phyloP scores from a whole-genome alignment of 1,284 basidiomycete genomes.

The Termitomyces sp. region DNA sequence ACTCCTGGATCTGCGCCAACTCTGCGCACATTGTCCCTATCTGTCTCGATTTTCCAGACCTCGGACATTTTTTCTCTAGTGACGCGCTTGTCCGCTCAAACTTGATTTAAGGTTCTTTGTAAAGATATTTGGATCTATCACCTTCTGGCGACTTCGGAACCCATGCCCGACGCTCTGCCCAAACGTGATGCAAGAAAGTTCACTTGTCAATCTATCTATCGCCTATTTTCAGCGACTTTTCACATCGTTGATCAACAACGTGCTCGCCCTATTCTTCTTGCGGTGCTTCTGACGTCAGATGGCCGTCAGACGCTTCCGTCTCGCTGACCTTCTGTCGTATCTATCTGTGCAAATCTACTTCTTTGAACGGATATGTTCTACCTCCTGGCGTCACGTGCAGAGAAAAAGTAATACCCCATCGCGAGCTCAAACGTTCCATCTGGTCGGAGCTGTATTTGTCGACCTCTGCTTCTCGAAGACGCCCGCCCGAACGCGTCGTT shows the following conservation, averaged over 20 bases:
- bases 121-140: neutral
- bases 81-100: too few relatives aligned
- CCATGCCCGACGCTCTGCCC: neutral
- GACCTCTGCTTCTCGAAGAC: slow-evolving; percentile 2
- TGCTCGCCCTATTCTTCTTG: neutral
- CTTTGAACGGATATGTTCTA: neutral
- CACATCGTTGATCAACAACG: neutral
- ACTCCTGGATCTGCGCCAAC: neutral
- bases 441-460: neutral
- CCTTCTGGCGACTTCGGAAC: neutral
- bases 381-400: too few relatives aligned
- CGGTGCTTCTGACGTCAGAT: neutral
- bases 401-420: neutral
- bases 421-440: neutral
- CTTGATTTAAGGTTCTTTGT: neutral
- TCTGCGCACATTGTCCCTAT: neutral
- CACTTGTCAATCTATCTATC: neutral
- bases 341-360: neutral
- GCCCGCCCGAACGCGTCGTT: slow-evolving; percentile 9
- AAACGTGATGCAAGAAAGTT: neutral
- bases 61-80: neutral
- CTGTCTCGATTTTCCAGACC: neutral
- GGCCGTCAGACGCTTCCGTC: too few relatives aligned
- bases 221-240: neutral
- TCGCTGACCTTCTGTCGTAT: neutral